phyloP scores from a whole-genome alignment of 2,329 filamentous ascomycete species.

The Dothistroma septosporum region DNA sequence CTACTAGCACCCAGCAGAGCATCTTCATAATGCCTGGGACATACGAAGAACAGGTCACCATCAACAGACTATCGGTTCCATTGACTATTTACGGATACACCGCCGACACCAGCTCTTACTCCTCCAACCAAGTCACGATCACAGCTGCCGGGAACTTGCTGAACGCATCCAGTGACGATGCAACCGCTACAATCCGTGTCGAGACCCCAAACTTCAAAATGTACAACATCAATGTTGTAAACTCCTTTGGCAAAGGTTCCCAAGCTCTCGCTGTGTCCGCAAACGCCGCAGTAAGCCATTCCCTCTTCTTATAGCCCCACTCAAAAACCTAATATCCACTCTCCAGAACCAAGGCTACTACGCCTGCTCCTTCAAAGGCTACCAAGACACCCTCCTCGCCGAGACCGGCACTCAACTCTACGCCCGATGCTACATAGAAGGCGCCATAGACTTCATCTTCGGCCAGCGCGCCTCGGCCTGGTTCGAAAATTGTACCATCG shows the following conservation, averaged over 20 bases:
- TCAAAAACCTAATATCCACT: neutral
- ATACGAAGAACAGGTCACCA: conserved; percentile 58
- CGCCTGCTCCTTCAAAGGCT: conserved; percentile 51
- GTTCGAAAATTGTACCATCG: conserved; percentile 50
- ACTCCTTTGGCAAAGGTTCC: conserved; percentile 46
- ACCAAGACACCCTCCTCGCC: conserved; percentile 53
- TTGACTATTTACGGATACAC: conserved; percentile 60
- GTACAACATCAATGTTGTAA: conserved; percentile 60
- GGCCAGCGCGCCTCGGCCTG: conserved; percentile 51
- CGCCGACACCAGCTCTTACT: conserved; percentile 49
- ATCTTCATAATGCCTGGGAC: conserved; percentile 62
- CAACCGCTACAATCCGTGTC: conserved; percentile 49
- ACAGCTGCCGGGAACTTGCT: conserved; percentile 47
- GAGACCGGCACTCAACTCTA: conserved; percentile 54
- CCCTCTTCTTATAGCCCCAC: neutral
- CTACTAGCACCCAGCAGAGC: conserved; percentile 50
- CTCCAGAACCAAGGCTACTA: conserved; percentile 53
- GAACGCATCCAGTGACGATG: conserved; percentile 50
- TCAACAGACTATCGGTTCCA: conserved; percentile 46
- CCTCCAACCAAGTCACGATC: conserved; percentile 56
- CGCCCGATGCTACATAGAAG: conserved; percentile 54
- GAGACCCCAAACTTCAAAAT: conserved; percentile 51
- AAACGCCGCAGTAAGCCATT: conserved; percentile 36
- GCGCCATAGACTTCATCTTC: conserved; percentile 59
- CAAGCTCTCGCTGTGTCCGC: conserved; percentile 55